Base-by-base conservation (phyloP, 2,329 filamentous ascomycete genomes). In the Fusarium dimerum region DNA sequence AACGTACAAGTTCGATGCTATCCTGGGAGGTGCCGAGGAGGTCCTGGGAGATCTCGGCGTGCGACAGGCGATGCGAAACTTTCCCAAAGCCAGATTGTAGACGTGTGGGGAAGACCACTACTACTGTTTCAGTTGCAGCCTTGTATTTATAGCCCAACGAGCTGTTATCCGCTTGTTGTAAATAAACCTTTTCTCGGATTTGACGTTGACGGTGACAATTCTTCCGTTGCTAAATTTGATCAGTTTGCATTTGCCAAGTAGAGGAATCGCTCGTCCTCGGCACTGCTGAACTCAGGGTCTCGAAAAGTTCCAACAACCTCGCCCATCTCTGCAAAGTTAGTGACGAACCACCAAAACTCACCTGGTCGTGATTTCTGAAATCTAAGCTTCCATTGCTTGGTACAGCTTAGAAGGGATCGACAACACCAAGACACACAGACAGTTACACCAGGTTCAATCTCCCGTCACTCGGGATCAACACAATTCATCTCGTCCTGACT, bases 81-180 rank as follows among this genome's bases (percentile, higher is more conserved):
- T 96, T 78, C 91, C 91, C 30, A 93, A 93, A 76, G 84, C 88
- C 26, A 91, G 89, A 81, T 69, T 95, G 70, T 94, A 85, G 51
- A 45, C 40, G 20, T 40, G 17, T 4, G 10, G 8, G 18, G 16
- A 36, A 39, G n/a, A 13, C 32, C 10, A 9, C 13, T 36, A 32
- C 11, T 36, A 18, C 41, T 6, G 17, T 4, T 49, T 16, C 43
- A 9, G 10, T 47, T 18, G 17, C 40, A 34, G 36, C n/a, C 34
- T 17, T 56, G 51, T 59, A 55, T n/a, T 57, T 50, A 40, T 59
- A 47, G 34, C 41, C 15, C 18, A 26, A 38, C 15, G 18, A 48
- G 51, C 42, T 39, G 47, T 39, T 34, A 32, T 47, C 8, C 40
- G n/a, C 43, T 16, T n/a, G 13, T 17, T 7, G 32, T 10, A 36